Evolutionary conservation across 352 stramenopile genomes (phyloP).

Genomic region (Globisporangium nagaii): DNA sequence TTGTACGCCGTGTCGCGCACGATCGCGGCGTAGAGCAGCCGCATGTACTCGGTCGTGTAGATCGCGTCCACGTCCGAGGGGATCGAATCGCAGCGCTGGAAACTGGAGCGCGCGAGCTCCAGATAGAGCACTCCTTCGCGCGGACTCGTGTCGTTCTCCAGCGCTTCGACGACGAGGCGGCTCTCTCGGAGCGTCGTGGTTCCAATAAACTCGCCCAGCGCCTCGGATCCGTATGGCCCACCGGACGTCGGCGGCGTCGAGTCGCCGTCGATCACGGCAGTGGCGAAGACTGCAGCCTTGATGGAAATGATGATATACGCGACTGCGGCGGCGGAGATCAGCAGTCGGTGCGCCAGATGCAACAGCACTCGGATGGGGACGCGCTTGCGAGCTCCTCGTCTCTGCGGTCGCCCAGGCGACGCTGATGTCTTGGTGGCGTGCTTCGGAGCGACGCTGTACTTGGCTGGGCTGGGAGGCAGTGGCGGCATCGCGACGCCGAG

Average conservation of each 20-base stretch:
- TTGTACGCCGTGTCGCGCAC: conserved; percentile 6
- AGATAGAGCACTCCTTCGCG: conserved; percentile 15
- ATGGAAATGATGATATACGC: not conserved
- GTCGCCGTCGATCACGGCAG: not conserved
- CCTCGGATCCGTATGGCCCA: not conserved
- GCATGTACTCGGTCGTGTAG: conserved; percentile 9
- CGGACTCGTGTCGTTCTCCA: not conserved
- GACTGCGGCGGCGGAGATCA: not conserved
- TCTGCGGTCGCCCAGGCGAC: too few relatives aligned
- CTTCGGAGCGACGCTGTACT: not conserved
- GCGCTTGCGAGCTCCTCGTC: not conserved
- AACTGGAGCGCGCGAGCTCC: not conserved
- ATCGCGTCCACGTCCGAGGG: not conserved
- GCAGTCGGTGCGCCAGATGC: not conserved
- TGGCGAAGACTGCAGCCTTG: not conserved
- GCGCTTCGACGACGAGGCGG: not conserved
- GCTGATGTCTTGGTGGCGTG: too few relatives aligned
- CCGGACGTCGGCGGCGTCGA: not conserved
- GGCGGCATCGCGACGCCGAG: too few relatives aligned
- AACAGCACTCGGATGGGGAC: not conserved
- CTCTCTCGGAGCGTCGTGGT: conserved; percentile 5
- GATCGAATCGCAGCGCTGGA: not conserved
- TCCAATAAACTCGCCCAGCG: not conserved
- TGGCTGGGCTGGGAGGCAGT: too few relatives aligned
- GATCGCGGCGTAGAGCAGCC: conserved; percentile 5